phyloP scores from a whole-genome alignment of 2,329 filamentous ascomycete species.

The Cylindrodendrum hubeiense region DNA sequence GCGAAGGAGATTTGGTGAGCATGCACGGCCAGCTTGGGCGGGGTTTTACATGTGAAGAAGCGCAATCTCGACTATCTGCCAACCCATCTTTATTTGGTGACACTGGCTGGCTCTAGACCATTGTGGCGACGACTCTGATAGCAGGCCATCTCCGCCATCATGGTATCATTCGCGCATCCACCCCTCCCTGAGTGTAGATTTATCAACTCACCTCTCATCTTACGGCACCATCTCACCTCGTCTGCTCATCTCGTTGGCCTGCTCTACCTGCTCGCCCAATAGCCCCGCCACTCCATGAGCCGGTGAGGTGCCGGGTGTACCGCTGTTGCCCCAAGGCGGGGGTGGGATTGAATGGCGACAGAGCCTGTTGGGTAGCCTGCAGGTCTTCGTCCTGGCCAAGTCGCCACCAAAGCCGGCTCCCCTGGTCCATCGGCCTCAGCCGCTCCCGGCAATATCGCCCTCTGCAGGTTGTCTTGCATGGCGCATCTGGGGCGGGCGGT shows the following conservation, averaged over 20 bases:
- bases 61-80: slow-evolving; percentile 8
- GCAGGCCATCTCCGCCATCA: slow-evolving; percentile 8
- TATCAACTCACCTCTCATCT: background rate
- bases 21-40: background rate
- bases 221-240: background rate
- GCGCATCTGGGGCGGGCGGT: slow-evolving; percentile 1
- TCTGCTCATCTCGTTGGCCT: background rate
- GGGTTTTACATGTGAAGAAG: slow-evolving; percentile 19
- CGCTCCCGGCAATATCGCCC: slow-evolving; percentile 6
- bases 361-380: slow-evolving; percentile 9
- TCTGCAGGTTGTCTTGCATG: slow-evolving; percentile 12
- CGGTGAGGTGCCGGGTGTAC: background rate
- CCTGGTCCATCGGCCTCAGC: slow-evolving; percentile 21
- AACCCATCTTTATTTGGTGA: background rate
- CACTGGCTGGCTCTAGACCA: slow-evolving; percentile 1
- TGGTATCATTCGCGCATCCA: slow-evolving; percentile 11
- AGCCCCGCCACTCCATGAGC: background rate
- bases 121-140: background rate
- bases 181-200: background rate
- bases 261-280: background rate
- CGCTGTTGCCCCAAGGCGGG: slow-evolving; percentile 7
- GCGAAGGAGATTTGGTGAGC: background rate
- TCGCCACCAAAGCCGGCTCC: slow-evolving; percentile 3
- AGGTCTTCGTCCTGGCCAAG: background rate
- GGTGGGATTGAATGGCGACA: background rate